Evolutionary conservation across 768 basidiomycete species (phyloP).

Genomic region (Suillus clintonianus): DNA sequence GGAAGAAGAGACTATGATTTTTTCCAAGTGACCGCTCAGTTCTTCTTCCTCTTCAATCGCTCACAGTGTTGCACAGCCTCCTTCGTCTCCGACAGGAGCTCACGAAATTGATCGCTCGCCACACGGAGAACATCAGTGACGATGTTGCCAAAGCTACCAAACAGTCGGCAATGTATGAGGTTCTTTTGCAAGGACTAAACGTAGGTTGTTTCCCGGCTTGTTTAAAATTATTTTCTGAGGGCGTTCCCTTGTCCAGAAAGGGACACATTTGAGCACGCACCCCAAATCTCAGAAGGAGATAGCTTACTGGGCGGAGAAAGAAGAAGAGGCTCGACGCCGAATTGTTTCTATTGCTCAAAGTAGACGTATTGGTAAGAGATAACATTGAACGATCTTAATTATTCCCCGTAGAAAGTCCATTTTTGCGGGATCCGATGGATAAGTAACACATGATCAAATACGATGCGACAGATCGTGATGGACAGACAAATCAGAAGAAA

Average conservation of each 20-base stretch:
- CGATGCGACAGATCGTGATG: slow-evolving; percentile 11
- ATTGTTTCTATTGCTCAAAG: slow-evolving; percentile 45
- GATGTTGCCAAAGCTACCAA: slow-evolving; percentile 63
- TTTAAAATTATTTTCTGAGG: slow-evolving; percentile 1
- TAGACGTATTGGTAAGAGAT: slow-evolving; percentile 21
- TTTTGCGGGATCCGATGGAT: slow-evolving; percentile 18
- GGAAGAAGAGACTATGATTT: slow-evolving; percentile 95
- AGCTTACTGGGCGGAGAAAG: slow-evolving; percentile 82
- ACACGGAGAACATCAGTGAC: slow-evolving; percentile 70
- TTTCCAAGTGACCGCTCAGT: slow-evolving; percentile 68
- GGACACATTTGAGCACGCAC: slow-evolving; percentile 71
- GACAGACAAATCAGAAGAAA: slow-evolving; percentile 4
- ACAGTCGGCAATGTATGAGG: slow-evolving; percentile 72
- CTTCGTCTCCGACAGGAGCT: slow-evolving; percentile 85
- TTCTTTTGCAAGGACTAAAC: slow-evolving; percentile 72
- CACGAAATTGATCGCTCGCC: slow-evolving; percentile 69
- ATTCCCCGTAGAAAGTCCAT: slow-evolving; percentile 14
- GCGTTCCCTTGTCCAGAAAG: slow-evolving; percentile 45
- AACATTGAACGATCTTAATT: slow-evolving; percentile 12
- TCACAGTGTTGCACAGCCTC: slow-evolving; percentile 50
- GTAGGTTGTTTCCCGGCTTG: slow-evolving; percentile 44
- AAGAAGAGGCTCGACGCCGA: slow-evolving; percentile 74
- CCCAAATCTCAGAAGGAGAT: slow-evolving; percentile 86
- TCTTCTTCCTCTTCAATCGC: neutral
- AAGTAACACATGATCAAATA: slow-evolving; percentile 19